Conservation (phyloP, 345 rosid species). For the Rhizophora mangle region DNA sequence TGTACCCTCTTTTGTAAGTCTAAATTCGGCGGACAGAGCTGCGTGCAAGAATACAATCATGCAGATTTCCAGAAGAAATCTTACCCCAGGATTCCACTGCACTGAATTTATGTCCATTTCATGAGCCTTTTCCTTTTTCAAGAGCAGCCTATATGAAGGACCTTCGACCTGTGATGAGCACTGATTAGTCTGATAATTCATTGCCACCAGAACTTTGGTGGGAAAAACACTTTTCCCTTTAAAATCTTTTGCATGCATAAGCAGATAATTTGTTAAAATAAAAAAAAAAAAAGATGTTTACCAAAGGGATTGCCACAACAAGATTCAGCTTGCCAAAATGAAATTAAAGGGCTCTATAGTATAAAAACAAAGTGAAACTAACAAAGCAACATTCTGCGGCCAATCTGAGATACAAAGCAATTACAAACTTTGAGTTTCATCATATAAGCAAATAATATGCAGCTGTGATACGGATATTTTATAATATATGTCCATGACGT, state of each 20-base stretch:
- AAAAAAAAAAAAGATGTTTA: too few relatives aligned
- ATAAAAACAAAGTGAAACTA: background rate
- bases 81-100: slow-evolving; percentile 77
- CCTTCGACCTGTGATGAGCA: slow-evolving; percentile 49
- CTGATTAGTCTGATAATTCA: background rate
- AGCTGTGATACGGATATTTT: too few relatives aligned
- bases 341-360: background rate
- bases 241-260: background rate
- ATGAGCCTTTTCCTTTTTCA: slow-evolving; percentile 86
- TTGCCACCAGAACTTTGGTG: background rate
- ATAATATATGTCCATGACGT: too few relatives aligned
- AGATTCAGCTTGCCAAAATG: background rate
- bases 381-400: background rate
- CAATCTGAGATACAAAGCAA: background rate
- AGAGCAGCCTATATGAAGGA: slow-evolving; percentile 57
- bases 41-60: background rate
- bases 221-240: background rate
- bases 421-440: background rate
- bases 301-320: background rate
- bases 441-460: too few relatives aligned
- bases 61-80: slow-evolving; percentile 25
- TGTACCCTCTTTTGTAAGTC: too few relatives aligned
- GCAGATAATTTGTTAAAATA: background rate
- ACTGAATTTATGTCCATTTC: slow-evolving; percentile 84
- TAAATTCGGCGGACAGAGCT: background rate